Percentiles rank a stretch among this genome's conserved stretches.
Conservation (phyloP, 768 basidiomycete genomes). For the Astraeus odoratus region DNA sequence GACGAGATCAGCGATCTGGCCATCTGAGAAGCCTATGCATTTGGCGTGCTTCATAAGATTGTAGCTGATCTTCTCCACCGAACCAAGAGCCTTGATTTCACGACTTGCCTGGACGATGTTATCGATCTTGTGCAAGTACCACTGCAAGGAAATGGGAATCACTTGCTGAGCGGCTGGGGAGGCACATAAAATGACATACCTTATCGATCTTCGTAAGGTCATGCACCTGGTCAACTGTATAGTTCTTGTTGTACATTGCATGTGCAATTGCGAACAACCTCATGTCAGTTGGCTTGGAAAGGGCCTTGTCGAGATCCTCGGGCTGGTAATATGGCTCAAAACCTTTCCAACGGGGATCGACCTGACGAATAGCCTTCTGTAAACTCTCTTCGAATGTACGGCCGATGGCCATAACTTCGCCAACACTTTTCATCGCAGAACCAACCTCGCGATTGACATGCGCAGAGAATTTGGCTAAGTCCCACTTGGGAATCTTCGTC, state of each 20-base stretch:
- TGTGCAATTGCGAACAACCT: slow-evolving; percentile 95
- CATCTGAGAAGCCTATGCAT: slow-evolving; percentile 91
- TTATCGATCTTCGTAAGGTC: slow-evolving; percentile 98
- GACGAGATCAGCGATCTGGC: slow-evolving; percentile 82
- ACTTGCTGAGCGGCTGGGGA: not conserved
- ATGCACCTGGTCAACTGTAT: slow-evolving; percentile 84
- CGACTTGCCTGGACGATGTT: slow-evolving; percentile 92
- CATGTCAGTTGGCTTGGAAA: slow-evolving; percentile 88
- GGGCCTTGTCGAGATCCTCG: slow-evolving; percentile 74
- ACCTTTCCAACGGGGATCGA: slow-evolving; percentile 94
- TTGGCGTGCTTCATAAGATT: slow-evolving; percentile 86
- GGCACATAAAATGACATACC: slow-evolving; percentile 30
- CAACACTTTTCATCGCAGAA: slow-evolving; percentile 98
- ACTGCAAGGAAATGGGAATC: slow-evolving; percentile 37
- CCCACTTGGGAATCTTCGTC: slow-evolving; percentile 99
- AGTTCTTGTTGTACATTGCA: slow-evolving; percentile 92
- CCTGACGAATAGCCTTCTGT: slow-evolving; percentile 97
- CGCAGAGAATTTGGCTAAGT: slow-evolving; percentile 92
- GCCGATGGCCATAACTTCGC: slow-evolving; percentile 99
- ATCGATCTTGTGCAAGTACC: slow-evolving; percentile 99
- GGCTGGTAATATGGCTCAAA: slow-evolving; percentile 93
- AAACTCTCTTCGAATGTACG: slow-evolving; percentile 96
- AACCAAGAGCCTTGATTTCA: slow-evolving; percentile 60
- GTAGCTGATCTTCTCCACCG: slow-evolving; percentile 60
- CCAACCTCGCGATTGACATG: slow-evolving; percentile 87